Evolutionary conservation across 2,329 filamentous ascomycete species (phyloP), one percentile per base, ranked within the genome.

Genomic region (Pseudogymnoascus sp.): DNA sequence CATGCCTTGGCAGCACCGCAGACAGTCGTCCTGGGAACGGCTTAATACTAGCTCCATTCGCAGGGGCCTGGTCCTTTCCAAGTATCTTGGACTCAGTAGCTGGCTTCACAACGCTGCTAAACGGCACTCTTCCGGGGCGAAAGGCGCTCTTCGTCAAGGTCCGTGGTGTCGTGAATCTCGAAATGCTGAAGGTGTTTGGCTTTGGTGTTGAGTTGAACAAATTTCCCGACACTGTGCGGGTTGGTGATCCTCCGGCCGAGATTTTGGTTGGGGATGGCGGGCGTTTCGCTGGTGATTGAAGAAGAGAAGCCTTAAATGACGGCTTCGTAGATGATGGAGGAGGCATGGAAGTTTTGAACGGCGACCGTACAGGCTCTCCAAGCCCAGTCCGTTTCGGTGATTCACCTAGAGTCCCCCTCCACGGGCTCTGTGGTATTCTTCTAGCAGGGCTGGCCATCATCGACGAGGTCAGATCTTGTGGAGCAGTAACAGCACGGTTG

Each of bases 381-480:
- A 71, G 59, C 7, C 63, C 60, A 9, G 76, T 69, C 36, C 76
- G 75, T 68, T 82, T 83, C 1, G 83, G 80, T 0, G 83, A 82
- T 1, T 80, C 82, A 64, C 77, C 82, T 69, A 85, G 73, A 0
- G 77, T 72, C 22, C 84, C 82, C 66, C 81, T 85, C 65, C 74
- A 76, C 0, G 83, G 79, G 1, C 82, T 81, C 4, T 76, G 67
- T 1, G 80, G 77, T 7, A 76, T 75, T 28, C 82, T 77, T 61
- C 81, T 79, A n/a, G 82, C 80, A 2, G 84, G 83, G 47, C 82
- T 86, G 18, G 71, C 75, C 43, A 85, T 71, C 11, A 76, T 71
- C 1, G 76, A 71, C 3, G 71, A 67, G 22, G 69, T 67, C 0
- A 74, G 66, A 57, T 79, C 76, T 6, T 74, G 71, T 1, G 61